Percentiles rank a stretch among this genome's conserved stretches.
Conservation (phyloP, 1,284 basidiomycete genomes). For the Cutaneotrichosporon arboriforme region DNA sequence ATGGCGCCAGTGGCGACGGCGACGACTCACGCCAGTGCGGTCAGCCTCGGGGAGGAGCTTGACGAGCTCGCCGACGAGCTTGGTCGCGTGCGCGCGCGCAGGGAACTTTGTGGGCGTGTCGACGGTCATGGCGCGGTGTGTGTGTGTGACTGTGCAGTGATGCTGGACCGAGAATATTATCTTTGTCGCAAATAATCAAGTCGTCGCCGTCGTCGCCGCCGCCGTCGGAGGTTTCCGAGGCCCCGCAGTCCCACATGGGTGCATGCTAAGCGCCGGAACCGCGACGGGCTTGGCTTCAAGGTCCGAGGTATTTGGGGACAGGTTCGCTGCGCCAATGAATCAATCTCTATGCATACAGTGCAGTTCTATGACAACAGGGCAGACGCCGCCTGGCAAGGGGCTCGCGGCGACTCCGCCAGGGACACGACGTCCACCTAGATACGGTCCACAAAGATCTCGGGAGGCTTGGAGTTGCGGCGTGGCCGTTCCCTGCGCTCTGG, state of each 20-base stretch:
- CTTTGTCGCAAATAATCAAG: too few relatives aligned
- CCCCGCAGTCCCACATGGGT: not conserved
- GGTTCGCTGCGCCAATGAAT: too few relatives aligned
- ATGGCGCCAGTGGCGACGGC: not conserved
- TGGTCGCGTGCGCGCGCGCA: slow-evolving; percentile 39
- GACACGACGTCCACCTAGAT: slow-evolving; percentile 5
- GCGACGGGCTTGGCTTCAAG: not conserved
- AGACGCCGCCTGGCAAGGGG: not conserved
- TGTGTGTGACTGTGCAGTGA: not conserved
- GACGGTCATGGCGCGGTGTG: slow-evolving; percentile 7
- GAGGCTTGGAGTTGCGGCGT: slow-evolving; percentile 1
- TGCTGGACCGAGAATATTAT: not conserved
- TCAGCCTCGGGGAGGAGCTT: slow-evolving; percentile 26
- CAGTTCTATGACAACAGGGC: slow-evolving; percentile 4
- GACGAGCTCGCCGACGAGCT: slow-evolving; percentile 34
- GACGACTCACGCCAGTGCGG: slow-evolving; percentile 25
- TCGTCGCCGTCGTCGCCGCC: too few relatives aligned
- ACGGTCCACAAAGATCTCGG: slow-evolving; percentile 9
- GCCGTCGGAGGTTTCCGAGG: not conserved
- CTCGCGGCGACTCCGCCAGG: not conserved
- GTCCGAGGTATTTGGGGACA: too few relatives aligned
- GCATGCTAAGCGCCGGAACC: not conserved
- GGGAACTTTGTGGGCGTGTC: slow-evolving; percentile 27
- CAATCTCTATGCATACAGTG: not conserved
- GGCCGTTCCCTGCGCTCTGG: slow-evolving; percentile 6